phyloP scores from a whole-genome alignment of 2,329 filamentous ascomycete genomes.

The Aspergillus fumigatus region DNA sequence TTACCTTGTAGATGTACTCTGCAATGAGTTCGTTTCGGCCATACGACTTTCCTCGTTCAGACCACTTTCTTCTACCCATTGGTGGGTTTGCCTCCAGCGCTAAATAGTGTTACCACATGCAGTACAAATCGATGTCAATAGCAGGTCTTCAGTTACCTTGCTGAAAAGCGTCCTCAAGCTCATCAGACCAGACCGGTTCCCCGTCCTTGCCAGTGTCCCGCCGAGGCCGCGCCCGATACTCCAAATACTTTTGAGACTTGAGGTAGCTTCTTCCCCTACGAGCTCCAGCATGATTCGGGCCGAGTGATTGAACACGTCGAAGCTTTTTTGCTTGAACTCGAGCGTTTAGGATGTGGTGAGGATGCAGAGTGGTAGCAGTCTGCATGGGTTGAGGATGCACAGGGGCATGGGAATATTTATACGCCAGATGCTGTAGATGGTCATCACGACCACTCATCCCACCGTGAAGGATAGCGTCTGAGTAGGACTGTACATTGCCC shows the following conservation, averaged over 20 bases:
- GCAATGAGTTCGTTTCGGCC: conserved; percentile 61
- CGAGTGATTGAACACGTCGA: conserved; percentile 32
- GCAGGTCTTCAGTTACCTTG: conserved; percentile 33
- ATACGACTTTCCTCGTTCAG: conserved; percentile 48
- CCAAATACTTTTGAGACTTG: conserved; percentile 41
- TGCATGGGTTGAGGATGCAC: conserved; percentile 23
- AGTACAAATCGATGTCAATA: not conserved
- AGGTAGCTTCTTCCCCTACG: conserved; percentile 33
- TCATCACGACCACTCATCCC: conserved; percentile 29
- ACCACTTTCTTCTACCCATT: conserved; percentile 54
- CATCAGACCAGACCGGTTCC: conserved; percentile 44
- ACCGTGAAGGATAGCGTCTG: conserved; percentile 27
- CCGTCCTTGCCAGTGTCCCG: conserved; percentile 41
- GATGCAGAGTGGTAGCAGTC: conserved; percentile 20
- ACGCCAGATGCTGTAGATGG: conserved; percentile 31
- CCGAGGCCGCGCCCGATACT: conserved; percentile 41
- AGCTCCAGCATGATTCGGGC: conserved; percentile 20
- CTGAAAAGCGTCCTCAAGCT: conserved; percentile 46
- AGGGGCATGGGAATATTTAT: conserved; percentile 33
- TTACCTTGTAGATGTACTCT: conserved; percentile 52
- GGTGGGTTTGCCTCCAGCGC: conserved; percentile 53
- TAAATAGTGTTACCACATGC: conserved; percentile 20
- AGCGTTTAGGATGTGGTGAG: conserved; percentile 25
- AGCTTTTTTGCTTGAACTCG: conserved; percentile 33
- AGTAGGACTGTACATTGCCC: conserved; percentile 41